Evolutionary conservation across 306 rosid genomes (phyloP).

Genomic region (Quercus parvula): DNA sequence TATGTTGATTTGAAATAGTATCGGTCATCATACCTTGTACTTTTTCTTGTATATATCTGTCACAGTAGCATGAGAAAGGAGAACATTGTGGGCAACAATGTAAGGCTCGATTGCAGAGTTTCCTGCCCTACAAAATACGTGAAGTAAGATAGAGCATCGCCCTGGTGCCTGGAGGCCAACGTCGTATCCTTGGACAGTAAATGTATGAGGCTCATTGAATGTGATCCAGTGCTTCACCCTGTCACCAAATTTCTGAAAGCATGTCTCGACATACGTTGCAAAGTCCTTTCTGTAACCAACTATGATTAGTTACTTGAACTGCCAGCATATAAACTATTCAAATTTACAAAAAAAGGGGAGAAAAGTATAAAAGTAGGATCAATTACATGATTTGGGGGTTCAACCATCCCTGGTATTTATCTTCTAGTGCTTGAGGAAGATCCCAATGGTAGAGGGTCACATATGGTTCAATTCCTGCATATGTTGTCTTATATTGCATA

Average conservation of each 20-base stretch:
- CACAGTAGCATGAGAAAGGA: constrained; percentile 63
- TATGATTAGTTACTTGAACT: neutral
- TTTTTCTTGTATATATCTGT: constrained; percentile 57
- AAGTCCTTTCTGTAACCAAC: constrained; percentile 62
- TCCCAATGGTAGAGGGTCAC: constrained; percentile 97
- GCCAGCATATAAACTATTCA: constrained; percentile 5
- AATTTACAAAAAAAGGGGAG: neutral
- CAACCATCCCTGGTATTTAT: constrained; percentile 89
- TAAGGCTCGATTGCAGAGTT: constrained; percentile 86
- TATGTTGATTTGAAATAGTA: neutral
- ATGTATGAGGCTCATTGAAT: constrained; percentile 89
- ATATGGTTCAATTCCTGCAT: constrained; percentile 77
- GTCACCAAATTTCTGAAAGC: constrained; percentile 88
- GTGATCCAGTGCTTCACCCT: constrained; percentile 96
- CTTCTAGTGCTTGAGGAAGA: constrained; percentile 83
- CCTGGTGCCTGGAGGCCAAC: constrained; percentile 88
- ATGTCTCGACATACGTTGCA: constrained; percentile 66
- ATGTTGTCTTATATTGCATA: neutral
- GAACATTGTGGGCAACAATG: constrained; percentile 79
- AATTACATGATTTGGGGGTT: constrained; percentile 65
- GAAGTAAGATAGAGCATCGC: constrained; percentile 72
- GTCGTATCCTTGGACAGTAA: constrained; percentile 79
- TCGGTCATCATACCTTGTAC: constrained; percentile 52
- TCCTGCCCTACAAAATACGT: constrained; percentile 59
- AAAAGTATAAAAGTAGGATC: neutral